Evolutionary conservation across 2,329 filamentous ascomycete genomes (phyloP).

Genomic region (Fusarium nygamai): DNA sequence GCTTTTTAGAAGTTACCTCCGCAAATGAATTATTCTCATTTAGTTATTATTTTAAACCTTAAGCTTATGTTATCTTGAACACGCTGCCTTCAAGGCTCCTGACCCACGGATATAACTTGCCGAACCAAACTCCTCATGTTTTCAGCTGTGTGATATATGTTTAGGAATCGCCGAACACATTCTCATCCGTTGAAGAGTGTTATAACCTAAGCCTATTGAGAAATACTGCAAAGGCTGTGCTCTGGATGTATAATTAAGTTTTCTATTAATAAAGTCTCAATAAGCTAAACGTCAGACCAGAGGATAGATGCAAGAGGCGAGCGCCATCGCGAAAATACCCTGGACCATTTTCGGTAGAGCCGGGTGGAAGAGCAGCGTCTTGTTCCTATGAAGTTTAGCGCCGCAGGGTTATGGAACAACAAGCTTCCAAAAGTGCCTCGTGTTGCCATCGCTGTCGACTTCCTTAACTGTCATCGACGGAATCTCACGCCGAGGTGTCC

Average conservation of each 20-base stretch:
- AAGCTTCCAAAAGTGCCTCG: neutral
- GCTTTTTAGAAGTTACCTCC: too few relatives aligned
- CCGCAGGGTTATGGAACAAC: neutral
- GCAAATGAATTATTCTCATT: rapidly evolving
- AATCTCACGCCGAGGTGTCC: rapidly evolving
- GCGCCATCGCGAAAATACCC: neutral
- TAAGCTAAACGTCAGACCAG: too few relatives aligned
- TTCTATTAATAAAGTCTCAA: rapidly evolving
- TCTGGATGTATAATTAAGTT: rapidly evolving
- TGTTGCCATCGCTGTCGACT: neutral
- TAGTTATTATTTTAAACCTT: too few relatives aligned
- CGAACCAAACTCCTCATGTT: rapidly evolving
- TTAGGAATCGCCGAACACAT: too few relatives aligned
- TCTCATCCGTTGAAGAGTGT: too few relatives aligned
- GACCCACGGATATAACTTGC: too few relatives aligned
- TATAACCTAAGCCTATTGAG: rapidly evolving
- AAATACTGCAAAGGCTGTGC: rapidly evolving
- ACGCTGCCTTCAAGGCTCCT: too few relatives aligned
- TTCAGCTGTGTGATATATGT: too few relatives aligned
- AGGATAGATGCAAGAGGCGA: too few relatives aligned
- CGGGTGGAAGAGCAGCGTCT: rapidly evolving
- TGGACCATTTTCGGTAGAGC: neutral
- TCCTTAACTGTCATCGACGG: neutral
- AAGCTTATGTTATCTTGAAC: too few relatives aligned
- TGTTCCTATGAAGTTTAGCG: neutral